Conservation (phyloP, 2,329 filamentous ascomycete species). For the Diaporthe vexans region DNA sequence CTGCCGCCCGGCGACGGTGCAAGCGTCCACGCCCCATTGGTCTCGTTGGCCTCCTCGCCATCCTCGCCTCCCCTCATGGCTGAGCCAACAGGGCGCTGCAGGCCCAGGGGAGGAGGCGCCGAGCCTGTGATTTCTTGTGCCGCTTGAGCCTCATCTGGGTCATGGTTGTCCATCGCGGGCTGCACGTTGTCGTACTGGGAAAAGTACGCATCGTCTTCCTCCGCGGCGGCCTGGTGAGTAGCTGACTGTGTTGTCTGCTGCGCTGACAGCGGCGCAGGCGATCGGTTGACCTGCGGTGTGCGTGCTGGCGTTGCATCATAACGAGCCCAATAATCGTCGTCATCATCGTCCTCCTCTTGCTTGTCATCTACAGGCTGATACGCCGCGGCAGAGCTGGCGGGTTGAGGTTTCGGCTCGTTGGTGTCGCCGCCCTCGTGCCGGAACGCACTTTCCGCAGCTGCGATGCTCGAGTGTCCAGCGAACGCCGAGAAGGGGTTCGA, state of each 20-base stretch:
- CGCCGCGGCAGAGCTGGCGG: slow-evolving; percentile 42
- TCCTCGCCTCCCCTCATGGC: slow-evolving; percentile 45
- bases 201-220: slow-evolving; percentile 79
- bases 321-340: slow-evolving; percentile 83
- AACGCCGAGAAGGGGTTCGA: slow-evolving; percentile 68
- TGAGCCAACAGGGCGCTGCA: slow-evolving; percentile 46
- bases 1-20: slow-evolving; percentile 54
- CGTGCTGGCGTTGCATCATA: slow-evolving; percentile 80
- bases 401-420: slow-evolving; percentile 40
- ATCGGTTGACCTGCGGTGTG: slow-evolving; percentile 73
- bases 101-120: slow-evolving; percentile 51
- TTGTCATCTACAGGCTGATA: slow-evolving; percentile 24
- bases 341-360: slow-evolving; percentile 73
- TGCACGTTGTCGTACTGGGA: slow-evolving; percentile 84
- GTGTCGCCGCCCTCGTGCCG: slow-evolving; percentile 50
- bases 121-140: slow-evolving; percentile 56
- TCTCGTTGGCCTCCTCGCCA: slow-evolving; percentile 51
- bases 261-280: slow-evolving; percentile 68
- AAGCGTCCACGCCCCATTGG: slow-evolving; percentile 59
- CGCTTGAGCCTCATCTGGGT: slow-evolving; percentile 74
- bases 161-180: slow-evolving; percentile 84
- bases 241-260: slow-evolving; percentile 47
- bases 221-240: slow-evolving; percentile 49
- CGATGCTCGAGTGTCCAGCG: slow-evolving; percentile 64
- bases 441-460: slow-evolving; percentile 73